Evolutionary conservation across 192 early-diverging fungal genomes (phyloP), one percentile per base, ranked within the genome.

Genomic region (Funneliformis mosseae): DNA sequence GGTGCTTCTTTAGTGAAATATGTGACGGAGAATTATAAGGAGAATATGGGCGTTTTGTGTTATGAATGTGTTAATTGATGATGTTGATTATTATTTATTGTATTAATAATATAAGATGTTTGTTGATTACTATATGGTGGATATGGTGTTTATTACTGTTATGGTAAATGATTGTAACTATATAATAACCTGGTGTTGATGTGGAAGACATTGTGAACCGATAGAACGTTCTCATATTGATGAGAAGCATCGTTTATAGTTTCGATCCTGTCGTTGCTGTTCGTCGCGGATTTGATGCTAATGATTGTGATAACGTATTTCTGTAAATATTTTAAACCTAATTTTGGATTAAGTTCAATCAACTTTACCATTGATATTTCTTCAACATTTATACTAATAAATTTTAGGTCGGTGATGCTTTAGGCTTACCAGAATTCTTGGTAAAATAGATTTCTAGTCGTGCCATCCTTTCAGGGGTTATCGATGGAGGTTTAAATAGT

Each of bases 331-430:
- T 25, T 50, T 66, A 59, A 41, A 16, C 4, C 46, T 38, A 70
- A 3, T 7, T 27, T 25, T 21, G 78, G 67, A 70, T 60, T 70
- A 7, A 70, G 39, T 55, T 6, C 18, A 8, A 70, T 23, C 48
- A 79, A 48, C 21, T 59, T 60, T 70, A 79, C 78, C 66, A 79
- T 69, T 41, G 21, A n/a, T 67, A 79, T 79, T 9, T 79, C 78
- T 33, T 79, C 78, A 14, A 60, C 39, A 59, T 25, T 55, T 1
- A 8, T 25, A 55, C 63, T 45, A 23, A 41, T 21, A 46, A 28
- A 60, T 77, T 77, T 21, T 21, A 43, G 41, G 8, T 77, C 11
- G 59, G 14, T 43, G 55, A 5, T 10, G n/a, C 41, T 64, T 16
- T 25, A 8, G 27, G 27, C 70, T 9, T 16, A 18, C 45, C 77